Conservation (phyloP, 345 rosid species). For the Acer yangbiense region DNA sequence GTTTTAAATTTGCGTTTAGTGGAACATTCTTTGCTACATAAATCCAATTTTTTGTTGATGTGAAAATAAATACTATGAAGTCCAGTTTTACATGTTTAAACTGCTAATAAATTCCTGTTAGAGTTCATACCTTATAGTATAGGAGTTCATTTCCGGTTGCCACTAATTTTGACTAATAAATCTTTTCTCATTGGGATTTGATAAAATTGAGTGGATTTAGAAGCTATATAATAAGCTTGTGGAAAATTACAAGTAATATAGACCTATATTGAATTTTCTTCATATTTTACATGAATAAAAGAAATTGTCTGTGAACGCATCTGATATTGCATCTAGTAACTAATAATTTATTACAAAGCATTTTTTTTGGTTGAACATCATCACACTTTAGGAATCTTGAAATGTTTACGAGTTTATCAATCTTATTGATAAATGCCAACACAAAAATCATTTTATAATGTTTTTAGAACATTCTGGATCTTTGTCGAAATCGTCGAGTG, state of each 20-base stretch:
- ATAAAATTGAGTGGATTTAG: not conserved
- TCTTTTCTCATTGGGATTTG: not conserved
- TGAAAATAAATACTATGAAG: not conserved
- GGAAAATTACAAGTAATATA: not conserved
- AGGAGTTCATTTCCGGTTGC: too few relatives aligned
- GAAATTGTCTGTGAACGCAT: not conserved
- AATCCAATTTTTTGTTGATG: not conserved
- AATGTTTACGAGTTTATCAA: not conserved
- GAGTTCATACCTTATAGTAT: too few relatives aligned
- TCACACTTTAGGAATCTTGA: too few relatives aligned
- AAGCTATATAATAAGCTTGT: not conserved
- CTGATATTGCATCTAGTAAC: not conserved
- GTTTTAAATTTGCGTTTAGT: too few relatives aligned
- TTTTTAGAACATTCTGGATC: conserved; percentile 61
- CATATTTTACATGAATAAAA: not conserved
- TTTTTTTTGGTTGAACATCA: too few relatives aligned
- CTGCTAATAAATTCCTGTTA: not conserved
- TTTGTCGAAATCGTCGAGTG: conserved; percentile 62
- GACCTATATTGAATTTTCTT: not conserved
- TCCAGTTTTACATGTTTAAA: not conserved
- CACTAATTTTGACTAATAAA: not conserved
- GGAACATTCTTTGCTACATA: not conserved
- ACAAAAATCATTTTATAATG: not conserved
- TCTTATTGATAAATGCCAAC: not conserved
- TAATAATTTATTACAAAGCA: not conserved